Base-by-base conservation (phyloP, 345 rosid species). In the Geranium rotundifolium region DNA sequence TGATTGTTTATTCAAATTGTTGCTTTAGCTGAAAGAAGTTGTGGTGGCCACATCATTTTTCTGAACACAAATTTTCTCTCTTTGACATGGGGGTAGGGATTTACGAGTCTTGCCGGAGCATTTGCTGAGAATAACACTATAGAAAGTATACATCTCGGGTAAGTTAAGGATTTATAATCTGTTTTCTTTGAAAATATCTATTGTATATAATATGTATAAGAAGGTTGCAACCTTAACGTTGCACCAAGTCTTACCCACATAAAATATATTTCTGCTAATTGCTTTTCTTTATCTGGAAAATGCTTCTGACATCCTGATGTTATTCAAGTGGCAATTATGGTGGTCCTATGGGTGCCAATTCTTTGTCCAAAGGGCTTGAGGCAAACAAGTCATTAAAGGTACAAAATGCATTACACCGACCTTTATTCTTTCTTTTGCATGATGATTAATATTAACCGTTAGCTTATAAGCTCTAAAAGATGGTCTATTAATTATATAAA, bases 311-410 rank as follows among this genome's bases (percentile, higher is more conserved):
- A 46, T 60, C 58, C 7, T 76, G 13, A 65, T 75, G 59, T 64
- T 75, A 59, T 71, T 68, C 50, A 70, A 92, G 98, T 78, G 95
- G 96, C 78, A 92, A 92, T 71, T 92, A 92, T 64, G 96, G 96
- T 63, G 98, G 98, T 67, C 84, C 98, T 61, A 69, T 92, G 73
- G 98, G 96, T 73, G 95, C 92, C 67, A 89, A 92, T 79, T 91
- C 95, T 69, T 82, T 92, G 76, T 81, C 93, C 56, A 92, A 89
- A 83, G 98, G 96, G 57, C 81, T 92, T 54, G 91, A 85, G 81
- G 85, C 84, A 70, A 87, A 92, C 85, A 87, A 87, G 76, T 79
- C 95, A 17, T 68, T 92, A 65, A 75, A 88, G 85, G 98, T 89
- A 81, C 52, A 60, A 54, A 37, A 19, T 20, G n/a, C 31, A 41